These are phyloP conservation scores for Trichophaea hybrida DNA, from an alignment of 2,329 filamentous ascomycete species.

Conservation along the genomic window DNA sequence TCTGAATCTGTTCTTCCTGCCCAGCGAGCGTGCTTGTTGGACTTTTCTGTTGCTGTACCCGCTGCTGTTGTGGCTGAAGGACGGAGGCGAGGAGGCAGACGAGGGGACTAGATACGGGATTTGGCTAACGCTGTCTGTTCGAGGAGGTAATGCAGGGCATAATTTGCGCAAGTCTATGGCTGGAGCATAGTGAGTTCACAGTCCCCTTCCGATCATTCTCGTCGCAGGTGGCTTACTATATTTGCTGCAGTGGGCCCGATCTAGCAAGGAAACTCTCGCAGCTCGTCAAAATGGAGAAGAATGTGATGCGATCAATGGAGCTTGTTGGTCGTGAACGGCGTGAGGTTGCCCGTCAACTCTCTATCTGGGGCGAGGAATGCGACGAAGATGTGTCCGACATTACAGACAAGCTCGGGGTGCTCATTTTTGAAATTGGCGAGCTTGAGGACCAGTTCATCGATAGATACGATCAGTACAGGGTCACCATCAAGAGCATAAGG, in stretches of 20 bases:
- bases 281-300: slow-evolving; percentile 99
- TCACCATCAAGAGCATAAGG: slow-evolving; percentile 97
- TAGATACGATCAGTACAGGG: slow-evolving; percentile 96
- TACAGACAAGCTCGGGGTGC: slow-evolving; percentile 93
- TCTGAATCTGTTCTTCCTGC: not conserved
- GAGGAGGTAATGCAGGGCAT: slow-evolving; percentile 41
- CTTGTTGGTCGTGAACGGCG: slow-evolving; percentile 89
- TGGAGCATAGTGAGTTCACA: slow-evolving; percentile 34
- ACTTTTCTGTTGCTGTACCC: not conserved
- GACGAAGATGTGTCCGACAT: slow-evolving; percentile 98
- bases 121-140: slow-evolving; percentile 11
- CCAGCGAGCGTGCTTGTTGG: not conserved
- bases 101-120: not conserved
- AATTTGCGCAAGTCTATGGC: slow-evolving; percentile 41
- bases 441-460: slow-evolving; percentile 97
- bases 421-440: slow-evolving; percentile 97
- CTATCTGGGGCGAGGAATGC: slow-evolving; percentile 87
- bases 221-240: not conserved
- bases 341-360: slow-evolving; percentile 98
- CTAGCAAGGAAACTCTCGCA: slow-evolving; percentile 95
- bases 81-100: slow-evolving; percentile 1
- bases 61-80: not conserved
- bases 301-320: slow-evolving; percentile 97
- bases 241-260: slow-evolving; percentile 46
- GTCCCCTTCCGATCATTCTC: not conserved